Base-by-base conservation (phyloP, 495 filamentous ascomycete genomes). In the Xylaria cubensis region DNA sequence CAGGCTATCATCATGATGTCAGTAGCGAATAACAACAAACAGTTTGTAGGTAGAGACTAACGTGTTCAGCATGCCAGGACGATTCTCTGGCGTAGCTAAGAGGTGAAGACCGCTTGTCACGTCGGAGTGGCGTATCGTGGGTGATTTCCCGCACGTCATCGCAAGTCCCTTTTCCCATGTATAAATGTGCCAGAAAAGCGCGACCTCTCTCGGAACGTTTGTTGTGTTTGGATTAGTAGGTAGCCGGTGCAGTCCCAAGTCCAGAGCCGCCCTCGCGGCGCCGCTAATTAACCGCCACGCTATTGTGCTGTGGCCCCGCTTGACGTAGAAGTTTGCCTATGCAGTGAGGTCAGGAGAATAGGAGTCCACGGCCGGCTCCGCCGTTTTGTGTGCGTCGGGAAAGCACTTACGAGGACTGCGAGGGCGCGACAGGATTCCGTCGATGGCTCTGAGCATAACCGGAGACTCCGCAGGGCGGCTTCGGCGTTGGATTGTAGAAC, bases 111-210 rank as follows among this genome's bases (percentile, higher is more conserved):
- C 42, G 6, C 68, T 78, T 0, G 86, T 85, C 65, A 92, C 88
- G 59, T 92, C 91, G 72, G 86, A 90, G 72, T 91, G 88, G 34
- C 89, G 88, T 64, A 92, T 87, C 5, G 82, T 78, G 1, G 88
- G 85, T 0, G 89, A 85, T 7, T 89, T 88, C 3, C 91, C 90
- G 15, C 90, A 80, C 4, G 90, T 86, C 48, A 93, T 78, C 0
- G 90, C 86, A 24, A 93, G 78, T 8, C 83, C 84, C 72, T 87
- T 90, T 66, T 91, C 85, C 61, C 89, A 78, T 1, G 84, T 81
- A 74, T 92, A 92, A 15, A 86, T 77, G 21, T 88, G 82, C 90
- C 90, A 93, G 74, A 93, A 93, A 19, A 90, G 73, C 13, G 72
- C 64, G 10, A 74, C n/a, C 42, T 73, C 75, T 62, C 75, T 79